Evolutionary conservation across 2,329 filamentous ascomycete genomes (phyloP), one percentile per base, ranked within the genome.

Genomic region (Colletotrichum orbiculare): DNA sequence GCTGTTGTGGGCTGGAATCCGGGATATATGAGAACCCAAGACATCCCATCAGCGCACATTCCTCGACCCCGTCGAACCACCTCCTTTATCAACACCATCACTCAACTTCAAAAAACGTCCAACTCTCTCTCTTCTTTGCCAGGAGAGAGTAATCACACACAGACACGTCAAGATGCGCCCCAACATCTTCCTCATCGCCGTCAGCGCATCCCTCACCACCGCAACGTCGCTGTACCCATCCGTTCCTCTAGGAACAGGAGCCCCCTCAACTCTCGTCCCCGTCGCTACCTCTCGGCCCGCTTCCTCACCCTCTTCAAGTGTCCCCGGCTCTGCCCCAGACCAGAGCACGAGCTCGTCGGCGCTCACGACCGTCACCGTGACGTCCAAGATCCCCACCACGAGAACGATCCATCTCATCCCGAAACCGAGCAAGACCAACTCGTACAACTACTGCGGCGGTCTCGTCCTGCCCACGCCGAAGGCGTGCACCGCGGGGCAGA

Each of bases 381-480:
- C 37, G 13, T 6, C 50, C 43, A 15, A 37, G 25, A n/a, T 55
- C 7, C 38, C 39, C 35, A 34, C 46, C n/a, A 43, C 33, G 33
- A 66, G 56, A 42, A 57, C 63, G 12, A 43, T 15, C 46, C 34
- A 43, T 13, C 55, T 42, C 10, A 17, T 25, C 25, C 25, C 25
- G 25, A 25, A 25, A 17, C 55, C 63, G 12, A 38, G 39, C 33
- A 62, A 62, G 53, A 57, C 63, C n/a, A 42, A 15, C 34, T 47
- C 39, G 3, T 80, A 79, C 60, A 53, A 64, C 2, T 53, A 63
- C 10, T 80, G 78, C 59, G 78, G 77, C 8, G 77, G 77, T 25
- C 25, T 25, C 6, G 68, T 70, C 48, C 67, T 65, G 2, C 9
- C 64, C 12, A 60, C 63, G 10, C 75, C 76, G 7, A 54, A 62